phyloP scores from a whole-genome alignment of 108 stramenopile species.

The Nitzschia palea region DNA sequence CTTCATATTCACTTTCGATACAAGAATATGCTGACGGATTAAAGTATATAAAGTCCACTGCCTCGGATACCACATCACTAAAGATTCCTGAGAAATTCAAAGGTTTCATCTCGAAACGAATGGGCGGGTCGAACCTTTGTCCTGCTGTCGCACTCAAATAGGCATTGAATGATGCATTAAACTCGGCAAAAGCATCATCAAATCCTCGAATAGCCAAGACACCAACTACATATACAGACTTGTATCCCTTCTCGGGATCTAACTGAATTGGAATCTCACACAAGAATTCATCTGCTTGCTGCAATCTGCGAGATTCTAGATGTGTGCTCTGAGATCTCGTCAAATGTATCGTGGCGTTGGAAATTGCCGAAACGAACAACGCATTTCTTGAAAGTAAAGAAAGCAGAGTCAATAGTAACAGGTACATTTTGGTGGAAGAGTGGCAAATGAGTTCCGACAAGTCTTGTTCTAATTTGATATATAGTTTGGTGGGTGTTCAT shows the following conservation, averaged over 20 bases:
- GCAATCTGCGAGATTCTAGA: too few species aligned
- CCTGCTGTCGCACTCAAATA: conserved; percentile 40
- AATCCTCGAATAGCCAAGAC: conserved; percentile 41
- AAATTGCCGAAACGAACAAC: too few species aligned
- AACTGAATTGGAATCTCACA: conserved; percentile 9
- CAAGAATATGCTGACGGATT: conserved; percentile 44
- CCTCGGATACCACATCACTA: neutral
- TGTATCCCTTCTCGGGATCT: neutral
- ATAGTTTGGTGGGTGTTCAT: too few species aligned
- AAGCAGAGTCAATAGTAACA: neutral
- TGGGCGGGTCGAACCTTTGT: conserved; percentile 28
- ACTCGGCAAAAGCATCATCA: conserved; percentile 27
- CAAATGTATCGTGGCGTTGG: too few species aligned
- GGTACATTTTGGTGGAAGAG: neutral
- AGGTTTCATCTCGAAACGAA: conserved; percentile 31
- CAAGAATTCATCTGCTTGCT: neutral
- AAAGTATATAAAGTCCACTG: conserved; percentile 37
- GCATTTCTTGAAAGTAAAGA: too few species aligned
- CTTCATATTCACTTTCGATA: conserved; percentile 39
- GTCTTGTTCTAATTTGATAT: too few species aligned
- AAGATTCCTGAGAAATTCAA: conserved; percentile 15
- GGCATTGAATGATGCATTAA: conserved; percentile 35
- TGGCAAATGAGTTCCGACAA: too few species aligned
- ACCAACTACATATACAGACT: conserved; percentile 31
- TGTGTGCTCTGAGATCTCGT: too few species aligned